These are phyloP conservation scores for Trebouxia gelatinosa DNA, from an alignment of 163 green algal genomes.

Conservation along the genomic window DNA sequence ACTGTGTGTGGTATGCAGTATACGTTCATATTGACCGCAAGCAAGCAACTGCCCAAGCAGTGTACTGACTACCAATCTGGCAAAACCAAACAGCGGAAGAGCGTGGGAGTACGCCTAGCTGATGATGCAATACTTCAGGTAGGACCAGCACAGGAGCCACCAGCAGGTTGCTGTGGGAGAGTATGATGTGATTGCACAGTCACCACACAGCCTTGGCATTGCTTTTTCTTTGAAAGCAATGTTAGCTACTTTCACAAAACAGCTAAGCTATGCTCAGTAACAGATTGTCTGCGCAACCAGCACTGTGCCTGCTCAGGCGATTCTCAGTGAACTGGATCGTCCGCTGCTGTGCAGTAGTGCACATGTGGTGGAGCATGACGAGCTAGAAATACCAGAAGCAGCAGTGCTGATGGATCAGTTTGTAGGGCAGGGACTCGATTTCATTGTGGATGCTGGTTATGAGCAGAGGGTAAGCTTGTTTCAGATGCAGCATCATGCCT, in stretches of 20 bases:
- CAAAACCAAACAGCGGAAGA: slow-evolving; percentile 65
- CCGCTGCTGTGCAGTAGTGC: slow-evolving; percentile 82
- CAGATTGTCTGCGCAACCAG: too few relatives aligned
- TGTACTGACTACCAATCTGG: slow-evolving; percentile 64
- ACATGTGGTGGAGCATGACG: slow-evolving; percentile 51
- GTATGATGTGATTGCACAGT: too few relatives aligned
- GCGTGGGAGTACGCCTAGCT: slow-evolving; percentile 83
- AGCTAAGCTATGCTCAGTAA: too few relatives aligned
- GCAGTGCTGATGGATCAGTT: slow-evolving; percentile 77
- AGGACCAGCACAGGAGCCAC: too few relatives aligned
- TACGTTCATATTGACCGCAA: slow-evolving; percentile 92
- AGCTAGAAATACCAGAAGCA: slow-evolving; percentile 64
- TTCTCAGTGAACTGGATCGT: slow-evolving; percentile 67
- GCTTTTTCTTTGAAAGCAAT: too few relatives aligned
- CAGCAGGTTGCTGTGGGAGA: neutral
- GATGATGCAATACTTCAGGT: slow-evolving; percentile 64
- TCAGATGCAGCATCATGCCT: neutral
- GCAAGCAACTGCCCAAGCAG: slow-evolving; percentile 86
- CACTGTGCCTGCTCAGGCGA: slow-evolving; percentile 40
- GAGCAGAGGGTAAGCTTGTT: slow-evolving; percentile 16
- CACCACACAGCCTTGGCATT: too few relatives aligned
- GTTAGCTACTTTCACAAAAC: too few relatives aligned
- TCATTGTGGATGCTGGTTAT: slow-evolving; percentile 78
- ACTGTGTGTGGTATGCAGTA: slow-evolving; percentile 63
- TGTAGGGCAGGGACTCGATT: slow-evolving; percentile 71